phyloP scores from a whole-genome alignment of 352 stramenopile genomes.

The Blastocystis sp. region DNA sequence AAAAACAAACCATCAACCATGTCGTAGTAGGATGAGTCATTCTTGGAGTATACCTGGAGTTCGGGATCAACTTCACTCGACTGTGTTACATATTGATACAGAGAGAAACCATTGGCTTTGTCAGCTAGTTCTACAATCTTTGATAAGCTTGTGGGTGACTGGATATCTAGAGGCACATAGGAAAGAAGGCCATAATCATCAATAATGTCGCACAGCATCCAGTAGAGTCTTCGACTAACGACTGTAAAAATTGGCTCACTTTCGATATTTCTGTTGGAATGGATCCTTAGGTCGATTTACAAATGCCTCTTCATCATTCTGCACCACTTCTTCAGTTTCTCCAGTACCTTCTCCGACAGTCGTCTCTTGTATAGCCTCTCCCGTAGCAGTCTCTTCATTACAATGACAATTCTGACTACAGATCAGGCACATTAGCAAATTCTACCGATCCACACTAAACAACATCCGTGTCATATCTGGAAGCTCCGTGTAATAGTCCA shows the following conservation, averaged over 20 bases:
- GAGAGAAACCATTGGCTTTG: slow-evolving; percentile 55
- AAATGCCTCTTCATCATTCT: slow-evolving; percentile 51
- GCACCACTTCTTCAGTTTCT: not conserved
- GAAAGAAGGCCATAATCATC: slow-evolving; percentile 53
- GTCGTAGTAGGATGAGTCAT: not conserved
- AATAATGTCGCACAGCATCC: slow-evolving; percentile 60
- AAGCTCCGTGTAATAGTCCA: slow-evolving; percentile 60
- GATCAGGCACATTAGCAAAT: not conserved
- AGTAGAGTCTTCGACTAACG: not conserved
- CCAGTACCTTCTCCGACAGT: not conserved
- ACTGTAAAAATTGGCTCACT: not conserved
- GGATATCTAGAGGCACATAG: slow-evolving; percentile 48
- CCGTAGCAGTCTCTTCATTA: not conserved
- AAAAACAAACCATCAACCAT: slow-evolving; percentile 19
- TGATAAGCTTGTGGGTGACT: slow-evolving; percentile 29
- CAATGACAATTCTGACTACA: slow-evolving; percentile 1
- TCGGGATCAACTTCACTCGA: not conserved
- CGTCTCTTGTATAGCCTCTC: not conserved
- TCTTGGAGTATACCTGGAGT: slow-evolving; percentile 35
- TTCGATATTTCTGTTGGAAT: slow-evolving; percentile 42
- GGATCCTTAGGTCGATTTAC: slow-evolving; percentile 12
- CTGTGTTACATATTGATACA: not conserved
- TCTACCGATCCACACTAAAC: slow-evolving; percentile 16
- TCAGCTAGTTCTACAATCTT: slow-evolving; percentile 52
- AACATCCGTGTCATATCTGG: slow-evolving; percentile 20